Evolutionary conservation across 768 basidiomycete species (phyloP).

Genomic region (Suillus tomentosus): DNA sequence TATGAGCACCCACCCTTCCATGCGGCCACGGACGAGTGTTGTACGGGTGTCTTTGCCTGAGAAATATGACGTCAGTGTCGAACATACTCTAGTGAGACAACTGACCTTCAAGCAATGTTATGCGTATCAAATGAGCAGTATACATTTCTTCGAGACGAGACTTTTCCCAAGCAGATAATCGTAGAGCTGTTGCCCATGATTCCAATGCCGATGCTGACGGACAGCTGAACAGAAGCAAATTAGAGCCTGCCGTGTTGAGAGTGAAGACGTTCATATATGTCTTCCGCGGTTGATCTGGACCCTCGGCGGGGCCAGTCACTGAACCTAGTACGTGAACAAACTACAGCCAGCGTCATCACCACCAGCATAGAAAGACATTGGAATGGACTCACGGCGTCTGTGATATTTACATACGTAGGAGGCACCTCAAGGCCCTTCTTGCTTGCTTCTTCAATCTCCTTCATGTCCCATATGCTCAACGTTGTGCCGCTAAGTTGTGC

Average conservation of each 20-base stretch:
- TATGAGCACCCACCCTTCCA: slow-evolving; percentile 91
- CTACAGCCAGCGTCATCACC: slow-evolving; percentile 35
- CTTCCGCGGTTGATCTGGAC: slow-evolving; percentile 48
- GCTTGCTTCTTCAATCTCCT: slow-evolving; percentile 81
- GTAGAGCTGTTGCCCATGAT: slow-evolving; percentile 90
- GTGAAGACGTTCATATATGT: slow-evolving; percentile 81
- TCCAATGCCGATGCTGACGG: slow-evolving; percentile 67
- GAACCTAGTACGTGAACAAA: slow-evolving; percentile 80
- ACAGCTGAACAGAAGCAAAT: slow-evolving; percentile 87
- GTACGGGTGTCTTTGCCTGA: slow-evolving; percentile 54
- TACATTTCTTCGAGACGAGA: slow-evolving; percentile 96
- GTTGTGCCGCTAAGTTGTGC: slow-evolving; percentile 89
- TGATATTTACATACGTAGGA: slow-evolving; percentile 84
- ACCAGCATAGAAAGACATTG: slow-evolving; percentile 15
- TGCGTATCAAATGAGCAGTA: slow-evolving; percentile 89
- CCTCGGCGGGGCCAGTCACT: slow-evolving; percentile 63
- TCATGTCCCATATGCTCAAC: slow-evolving; percentile 91
- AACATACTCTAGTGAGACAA: slow-evolving; percentile 16
- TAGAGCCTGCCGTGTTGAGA: slow-evolving; percentile 92
- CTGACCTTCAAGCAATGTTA: slow-evolving; percentile 58
- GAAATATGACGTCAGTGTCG: slow-evolving; percentile 28
- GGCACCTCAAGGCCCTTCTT: slow-evolving; percentile 80
- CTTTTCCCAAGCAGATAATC: slow-evolving; percentile 93
- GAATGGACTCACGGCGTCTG: slow-evolving; percentile 71
- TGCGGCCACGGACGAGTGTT: slow-evolving; percentile 66